phyloP scores from a whole-genome alignment of 345 rosid species.

The Carallia pectinifolia region DNA sequence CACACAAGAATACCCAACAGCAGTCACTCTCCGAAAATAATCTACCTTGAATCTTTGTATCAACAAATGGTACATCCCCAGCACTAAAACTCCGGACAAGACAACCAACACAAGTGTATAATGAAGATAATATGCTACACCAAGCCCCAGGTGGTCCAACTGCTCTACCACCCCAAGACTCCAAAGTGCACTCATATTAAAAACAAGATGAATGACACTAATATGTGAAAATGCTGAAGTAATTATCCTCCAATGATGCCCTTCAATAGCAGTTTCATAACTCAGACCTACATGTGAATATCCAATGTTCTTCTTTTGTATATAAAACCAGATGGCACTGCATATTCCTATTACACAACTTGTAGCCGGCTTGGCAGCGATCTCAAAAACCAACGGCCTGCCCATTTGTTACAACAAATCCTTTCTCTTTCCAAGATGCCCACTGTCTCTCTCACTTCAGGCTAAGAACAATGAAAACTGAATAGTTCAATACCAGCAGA shows the following conservation, averaged over 20 bases:
- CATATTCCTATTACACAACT: constrained; percentile 74
- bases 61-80: constrained; percentile 76
- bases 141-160: constrained; percentile 67
- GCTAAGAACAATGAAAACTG: neutral
- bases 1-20: constrained; percentile 98
- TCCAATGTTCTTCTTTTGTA: constrained; percentile 88
- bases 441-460: neutral
- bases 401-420: constrained; percentile 47
- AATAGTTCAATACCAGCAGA: neutral
- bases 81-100: constrained; percentile 69
- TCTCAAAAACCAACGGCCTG: constrained; percentile 76
- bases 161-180: constrained; percentile 92
- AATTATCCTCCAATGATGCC: constrained; percentile 91
- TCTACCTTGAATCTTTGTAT: constrained; percentile 75
- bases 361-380: constrained; percentile 83
- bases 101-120: constrained; percentile 78
- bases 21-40: constrained; percentile 85
- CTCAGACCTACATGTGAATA: constrained; percentile 91
- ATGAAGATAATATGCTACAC: constrained; percentile 77
- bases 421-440: neutral
- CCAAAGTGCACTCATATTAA: constrained; percentile 98
- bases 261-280: constrained; percentile 74
- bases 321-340: constrained; percentile 71
- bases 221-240: constrained; percentile 97
- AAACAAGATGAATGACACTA: constrained; percentile 86